These are phyloP conservation scores for Xylaria sp. DNA, from an alignment of 2,329 filamentous ascomycete genomes.

Conservation along the genomic window DNA sequence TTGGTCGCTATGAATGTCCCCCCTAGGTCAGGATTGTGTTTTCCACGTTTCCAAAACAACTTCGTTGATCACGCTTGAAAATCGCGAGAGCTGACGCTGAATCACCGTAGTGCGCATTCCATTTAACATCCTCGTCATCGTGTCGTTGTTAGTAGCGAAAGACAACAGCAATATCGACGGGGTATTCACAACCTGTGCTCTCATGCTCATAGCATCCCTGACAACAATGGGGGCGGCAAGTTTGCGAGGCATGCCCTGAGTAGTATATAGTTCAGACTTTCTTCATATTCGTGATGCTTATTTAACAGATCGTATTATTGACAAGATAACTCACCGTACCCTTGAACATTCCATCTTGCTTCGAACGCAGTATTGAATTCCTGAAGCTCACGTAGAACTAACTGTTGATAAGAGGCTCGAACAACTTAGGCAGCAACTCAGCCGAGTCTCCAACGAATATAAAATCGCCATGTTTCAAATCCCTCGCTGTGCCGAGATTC, in stretches of 20 bases:
- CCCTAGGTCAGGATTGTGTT: background rate
- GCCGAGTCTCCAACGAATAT: slow-evolving; percentile 63
- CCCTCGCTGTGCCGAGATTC: slow-evolving; percentile 50
- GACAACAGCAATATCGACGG: slow-evolving; percentile 47
- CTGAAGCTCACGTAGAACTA: slow-evolving; percentile 26
- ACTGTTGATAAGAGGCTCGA: slow-evolving; percentile 38
- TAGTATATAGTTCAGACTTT: background rate
- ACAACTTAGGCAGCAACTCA: slow-evolving; percentile 58
- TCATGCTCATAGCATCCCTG: slow-evolving; percentile 45
- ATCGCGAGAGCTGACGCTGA: background rate
- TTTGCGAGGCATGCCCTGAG: slow-evolving; percentile 44
- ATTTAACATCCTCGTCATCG: slow-evolving; percentile 54
- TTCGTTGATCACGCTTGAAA: background rate
- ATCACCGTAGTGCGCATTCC: slow-evolving; percentile 59
- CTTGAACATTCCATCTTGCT: background rate
- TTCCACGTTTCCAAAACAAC: background rate
- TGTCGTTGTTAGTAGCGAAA: slow-evolving; percentile 57
- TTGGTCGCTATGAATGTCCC: background rate
- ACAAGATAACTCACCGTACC: background rate
- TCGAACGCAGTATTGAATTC: background rate
- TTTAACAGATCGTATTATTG: background rate
- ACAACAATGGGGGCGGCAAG: slow-evolving; percentile 43
- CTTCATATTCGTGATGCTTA: background rate
- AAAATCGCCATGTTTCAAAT: slow-evolving; percentile 58
- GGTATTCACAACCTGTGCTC: slow-evolving; percentile 45